Percentiles rank a stretch among this genome's conserved stretches.
Conservation (phyloP, 1,284 basidiomycete genomes). For the Microbotryum intermedium region DNA sequence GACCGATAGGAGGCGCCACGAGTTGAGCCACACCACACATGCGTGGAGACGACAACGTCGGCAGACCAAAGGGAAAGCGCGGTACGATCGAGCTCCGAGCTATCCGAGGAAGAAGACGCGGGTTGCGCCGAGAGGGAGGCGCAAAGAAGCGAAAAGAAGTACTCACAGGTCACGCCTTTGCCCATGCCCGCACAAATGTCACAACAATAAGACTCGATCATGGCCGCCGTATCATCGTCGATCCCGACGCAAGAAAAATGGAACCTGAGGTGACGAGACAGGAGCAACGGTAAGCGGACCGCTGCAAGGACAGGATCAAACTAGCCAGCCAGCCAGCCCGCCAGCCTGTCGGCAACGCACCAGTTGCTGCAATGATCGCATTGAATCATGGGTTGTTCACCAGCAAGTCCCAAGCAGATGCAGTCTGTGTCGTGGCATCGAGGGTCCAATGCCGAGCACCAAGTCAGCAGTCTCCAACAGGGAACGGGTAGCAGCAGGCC, state of each 20-base stretch:
- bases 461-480: not conserved
- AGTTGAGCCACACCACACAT: too few relatives aligned
- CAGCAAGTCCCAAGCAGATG: constrained; percentile 46
- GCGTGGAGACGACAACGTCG: too few relatives aligned
- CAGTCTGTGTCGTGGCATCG: constrained; percentile 17
- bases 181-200: constrained; percentile 35
- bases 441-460: not conserved
- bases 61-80: not conserved
- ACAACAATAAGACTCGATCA: constrained; percentile 35
- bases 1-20: too few relatives aligned
- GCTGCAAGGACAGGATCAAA: not conserved
- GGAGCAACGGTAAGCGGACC: not conserved
- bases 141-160: constrained; percentile 11
- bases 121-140: not conserved
- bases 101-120: not conserved
- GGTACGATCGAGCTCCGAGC: not conserved
- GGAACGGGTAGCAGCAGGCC: rapidly evolving
- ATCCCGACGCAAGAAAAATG: constrained; percentile 36
- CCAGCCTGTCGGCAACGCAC: constrained; percentile 43
- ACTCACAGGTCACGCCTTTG: constrained; percentile 32
- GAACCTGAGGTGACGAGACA: constrained; percentile 30
- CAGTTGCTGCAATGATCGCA: constrained; percentile 64
- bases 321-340: not conserved
- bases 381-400: constrained; percentile 63
- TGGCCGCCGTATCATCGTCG: constrained; percentile 25